A percentile compares a stretch with the other conserved stretches of the same genome.
phyloP scores from a whole-genome alignment of 805 yeast genomes.

The Myxozyma sirexii region DNA sequence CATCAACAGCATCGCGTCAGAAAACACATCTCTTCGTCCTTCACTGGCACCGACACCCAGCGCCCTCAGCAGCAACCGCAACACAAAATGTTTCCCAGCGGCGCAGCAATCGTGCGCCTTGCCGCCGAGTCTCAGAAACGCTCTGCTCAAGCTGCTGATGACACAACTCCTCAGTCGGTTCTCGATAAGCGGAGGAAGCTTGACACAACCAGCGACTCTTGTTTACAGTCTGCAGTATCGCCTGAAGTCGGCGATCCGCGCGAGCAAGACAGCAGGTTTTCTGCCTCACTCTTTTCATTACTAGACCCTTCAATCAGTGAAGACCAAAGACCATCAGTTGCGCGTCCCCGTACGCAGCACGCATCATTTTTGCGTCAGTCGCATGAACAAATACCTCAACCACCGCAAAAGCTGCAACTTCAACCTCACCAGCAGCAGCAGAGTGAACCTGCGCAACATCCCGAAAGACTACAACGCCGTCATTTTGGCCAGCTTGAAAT shows the following conservation, averaged over 20 bases:
- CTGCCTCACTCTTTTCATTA: background rate
- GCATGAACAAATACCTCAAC: too few species aligned
- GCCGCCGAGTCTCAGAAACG: background rate
- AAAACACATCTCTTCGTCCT: background rate
- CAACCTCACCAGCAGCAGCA: background rate
- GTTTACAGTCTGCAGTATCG: too few species aligned
- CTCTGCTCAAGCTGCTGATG: background rate
- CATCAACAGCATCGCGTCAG: background rate
- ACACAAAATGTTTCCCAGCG: constrained; percentile 1
- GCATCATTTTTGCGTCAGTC: too few species aligned
- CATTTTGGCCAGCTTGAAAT: background rate
- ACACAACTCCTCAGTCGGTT: background rate
- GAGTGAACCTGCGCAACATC: background rate
- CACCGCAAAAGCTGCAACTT: too few species aligned
- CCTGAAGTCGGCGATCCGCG: background rate
- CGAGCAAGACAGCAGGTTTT: background rate
- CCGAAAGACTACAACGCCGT: background rate
- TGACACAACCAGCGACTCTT: background rate
- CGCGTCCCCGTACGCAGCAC: too few species aligned
- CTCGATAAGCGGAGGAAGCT: background rate
- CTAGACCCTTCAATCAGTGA: background rate
- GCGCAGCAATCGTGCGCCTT: constrained; percentile 1
- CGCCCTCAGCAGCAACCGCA: background rate
- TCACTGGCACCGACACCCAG: background rate
- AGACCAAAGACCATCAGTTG: background rate